Evolutionary conservation across 345 rosid species (phyloP).

Genomic region (Iberis pinnata): DNA sequence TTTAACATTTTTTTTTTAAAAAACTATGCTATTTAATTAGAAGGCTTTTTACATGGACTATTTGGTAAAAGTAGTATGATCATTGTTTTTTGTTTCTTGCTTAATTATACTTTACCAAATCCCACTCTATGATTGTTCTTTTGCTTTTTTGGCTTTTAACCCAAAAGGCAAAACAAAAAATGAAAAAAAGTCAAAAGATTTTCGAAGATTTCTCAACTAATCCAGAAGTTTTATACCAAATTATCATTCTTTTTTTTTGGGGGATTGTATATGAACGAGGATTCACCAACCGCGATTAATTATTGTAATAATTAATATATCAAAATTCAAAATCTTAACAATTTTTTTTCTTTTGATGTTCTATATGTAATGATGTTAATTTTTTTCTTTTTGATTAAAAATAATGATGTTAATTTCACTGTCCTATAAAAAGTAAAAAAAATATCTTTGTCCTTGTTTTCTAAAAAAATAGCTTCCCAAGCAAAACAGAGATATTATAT

Average conservation of each 20-base stretch:
- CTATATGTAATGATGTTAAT: too few species aligned
- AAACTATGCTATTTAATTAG: slow-evolving; percentile 12
- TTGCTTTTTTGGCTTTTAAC: slow-evolving; percentile 34
- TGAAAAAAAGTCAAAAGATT: slow-evolving; percentile 29
- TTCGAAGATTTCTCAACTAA: slow-evolving; percentile 30
- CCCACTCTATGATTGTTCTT: slow-evolving; percentile 27
- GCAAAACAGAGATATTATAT: too few species aligned
- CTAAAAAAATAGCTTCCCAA: too few species aligned
- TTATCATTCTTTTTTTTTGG: slow-evolving; percentile 10
- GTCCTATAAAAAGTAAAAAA: too few species aligned
- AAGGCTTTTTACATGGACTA: slow-evolving; percentile 17
- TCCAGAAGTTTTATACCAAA: slow-evolving; percentile 16
- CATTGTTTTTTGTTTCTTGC: slow-evolving; percentile 15
- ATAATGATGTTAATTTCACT: too few species aligned
- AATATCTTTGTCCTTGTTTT: too few species aligned
- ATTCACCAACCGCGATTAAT: slow-evolving; percentile 21
- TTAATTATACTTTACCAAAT: slow-evolving; percentile 27
- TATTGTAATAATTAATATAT: slow-evolving; percentile 7
- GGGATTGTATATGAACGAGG: slow-evolving; percentile 10
- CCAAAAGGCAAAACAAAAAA: slow-evolving; percentile 24
- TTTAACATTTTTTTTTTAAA: too few species aligned
- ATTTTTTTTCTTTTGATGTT: too few species aligned
- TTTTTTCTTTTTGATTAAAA: too few species aligned
- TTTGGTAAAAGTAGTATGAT: slow-evolving; percentile 28
- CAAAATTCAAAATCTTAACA: too few species aligned